Evolutionary conservation across 805 yeast species (phyloP), one percentile per base, ranked within the genome.

Genomic region (Nakazawaea pomicola): DNA sequence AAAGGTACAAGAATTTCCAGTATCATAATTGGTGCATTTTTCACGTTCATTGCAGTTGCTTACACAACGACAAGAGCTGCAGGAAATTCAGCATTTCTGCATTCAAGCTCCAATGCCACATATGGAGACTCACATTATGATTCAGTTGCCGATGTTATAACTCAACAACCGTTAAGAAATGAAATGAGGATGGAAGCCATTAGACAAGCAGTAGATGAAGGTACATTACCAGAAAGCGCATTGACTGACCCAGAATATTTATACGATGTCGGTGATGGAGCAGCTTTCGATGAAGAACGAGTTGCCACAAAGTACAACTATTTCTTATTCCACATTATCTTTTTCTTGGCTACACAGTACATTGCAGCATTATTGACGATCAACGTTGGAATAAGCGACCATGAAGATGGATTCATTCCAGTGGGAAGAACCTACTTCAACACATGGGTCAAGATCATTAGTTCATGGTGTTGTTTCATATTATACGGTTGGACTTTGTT

Each of bases 31-130:
- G 98, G 98, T 14, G 96, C 98, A 0, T 64, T 89, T 14, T 89
- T 95, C 67, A 93, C 99, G 0, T 88, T 93, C 55, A 70, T 87
- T 39, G 97, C 99, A 0, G 85, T 93, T 48, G 97, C 97, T 0
- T 95, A 93, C 58, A 93, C 99, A 2, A 93, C 99, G 0, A 89
- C 96, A 1, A 76, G 98, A 49, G 99, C 98, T 1, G 99, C 97
- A 4, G 89, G 91, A 2, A 80, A 80, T 45, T 77, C 85, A 11
- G 78, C 82, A 1, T 75, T 78, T 67, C 62, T 74, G 60, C 72
- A 75, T 43, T 46, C 64, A 10, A 29, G 46, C 3, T 36, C 36
- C 10, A 37, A 58, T 33, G 39, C 45, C 19, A 50, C 63, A 6
- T 64, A 67, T 18, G 57, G 62, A 4, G 57, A 61, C 6, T 55